These are phyloP conservation scores for Chlamydomonas eustigma DNA, from an alignment of 139 green algal species.

Conservation along the genomic window DNA sequence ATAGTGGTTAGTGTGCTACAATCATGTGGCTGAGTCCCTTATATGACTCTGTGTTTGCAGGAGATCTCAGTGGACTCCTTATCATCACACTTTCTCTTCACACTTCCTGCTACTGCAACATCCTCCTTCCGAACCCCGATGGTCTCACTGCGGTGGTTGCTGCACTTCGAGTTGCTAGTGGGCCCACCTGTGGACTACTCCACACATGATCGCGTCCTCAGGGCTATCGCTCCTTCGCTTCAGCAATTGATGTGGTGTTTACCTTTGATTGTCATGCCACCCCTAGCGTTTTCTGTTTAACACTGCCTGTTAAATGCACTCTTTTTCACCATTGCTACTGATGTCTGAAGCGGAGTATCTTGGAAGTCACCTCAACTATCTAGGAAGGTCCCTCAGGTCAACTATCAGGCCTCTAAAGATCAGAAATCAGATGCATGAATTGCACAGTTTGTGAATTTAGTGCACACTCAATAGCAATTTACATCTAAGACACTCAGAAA, in stretches of 20 bases:
- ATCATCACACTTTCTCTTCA: constrained; percentile 68
- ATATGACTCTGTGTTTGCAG: too few relatives aligned
- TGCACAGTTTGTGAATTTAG: too few relatives aligned
- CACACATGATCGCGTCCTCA: background rate
- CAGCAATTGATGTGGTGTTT: constrained; percentile 69
- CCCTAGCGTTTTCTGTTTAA: background rate
- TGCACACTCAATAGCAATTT: too few relatives aligned
- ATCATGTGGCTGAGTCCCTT: background rate
- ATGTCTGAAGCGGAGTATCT: too few relatives aligned
- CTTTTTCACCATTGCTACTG: too few relatives aligned
- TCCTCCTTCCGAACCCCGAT: constrained; percentile 72
- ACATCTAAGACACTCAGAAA: too few relatives aligned
- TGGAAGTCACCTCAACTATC: too few relatives aligned
- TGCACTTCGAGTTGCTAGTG: constrained; percentile 72
- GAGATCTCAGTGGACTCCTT: constrained; percentile 62
- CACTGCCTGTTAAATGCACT: too few relatives aligned
- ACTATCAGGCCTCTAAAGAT: too few relatives aligned
- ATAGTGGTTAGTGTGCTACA: too few relatives aligned
- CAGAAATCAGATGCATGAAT: too few relatives aligned
- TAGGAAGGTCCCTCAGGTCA: too few relatives aligned
- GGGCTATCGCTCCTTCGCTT: constrained; percentile 18
- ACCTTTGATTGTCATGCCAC: constrained; percentile 49
- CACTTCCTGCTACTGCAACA: constrained; percentile 58
- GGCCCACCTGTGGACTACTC: constrained; percentile 21
- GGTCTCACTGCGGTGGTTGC: constrained; percentile 58